Evolutionary conservation across 768 basidiomycete species (phyloP).

Genomic region (Termitomyces sp.): DNA sequence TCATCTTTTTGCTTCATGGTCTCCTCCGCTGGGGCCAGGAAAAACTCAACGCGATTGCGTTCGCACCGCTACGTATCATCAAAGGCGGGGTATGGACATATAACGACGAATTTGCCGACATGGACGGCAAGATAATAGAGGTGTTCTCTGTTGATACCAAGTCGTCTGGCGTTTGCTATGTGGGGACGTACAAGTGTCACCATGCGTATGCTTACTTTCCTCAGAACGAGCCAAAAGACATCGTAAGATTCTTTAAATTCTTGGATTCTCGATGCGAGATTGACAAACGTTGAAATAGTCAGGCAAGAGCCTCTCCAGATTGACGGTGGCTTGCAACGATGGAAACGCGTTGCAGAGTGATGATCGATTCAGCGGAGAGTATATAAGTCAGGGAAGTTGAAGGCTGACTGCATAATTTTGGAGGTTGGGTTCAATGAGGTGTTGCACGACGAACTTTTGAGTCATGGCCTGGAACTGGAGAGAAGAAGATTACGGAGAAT

Average conservation of each 20-base stretch:
- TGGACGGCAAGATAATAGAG: not conserved
- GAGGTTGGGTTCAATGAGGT: constrained; percentile 14
- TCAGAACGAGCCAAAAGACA: not conserved
- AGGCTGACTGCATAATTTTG: constrained; percentile 13
- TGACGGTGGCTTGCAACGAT: not conserved
- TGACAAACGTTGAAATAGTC: not conserved
- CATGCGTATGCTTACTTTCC: not conserved
- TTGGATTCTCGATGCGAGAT: not conserved
- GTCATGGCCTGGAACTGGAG: too few species aligned
- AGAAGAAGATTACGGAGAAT: too few species aligned
- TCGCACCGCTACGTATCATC: not conserved
- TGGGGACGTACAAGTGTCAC: not conserved
- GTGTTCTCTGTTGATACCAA: not conserved
- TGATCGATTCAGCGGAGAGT: not conserved
- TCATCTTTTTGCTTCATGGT: not conserved
- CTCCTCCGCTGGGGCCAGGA: constrained; percentile 1
- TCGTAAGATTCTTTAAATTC: not conserved
- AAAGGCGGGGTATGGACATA: not conserved
- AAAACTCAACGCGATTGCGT: not conserved
- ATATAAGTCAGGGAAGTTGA: not conserved
- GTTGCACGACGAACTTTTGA: constrained; percentile 7
- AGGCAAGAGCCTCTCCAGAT: not conserved
- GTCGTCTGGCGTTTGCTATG: not conserved
- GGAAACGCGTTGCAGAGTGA: too few species aligned
- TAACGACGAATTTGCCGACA: not conserved